Percentiles rank a stretch among this genome's conserved stretches.
These are phyloP conservation scores for Candida montana DNA, from an alignment of 805 yeast genomes.

Conservation along the genomic window DNA sequence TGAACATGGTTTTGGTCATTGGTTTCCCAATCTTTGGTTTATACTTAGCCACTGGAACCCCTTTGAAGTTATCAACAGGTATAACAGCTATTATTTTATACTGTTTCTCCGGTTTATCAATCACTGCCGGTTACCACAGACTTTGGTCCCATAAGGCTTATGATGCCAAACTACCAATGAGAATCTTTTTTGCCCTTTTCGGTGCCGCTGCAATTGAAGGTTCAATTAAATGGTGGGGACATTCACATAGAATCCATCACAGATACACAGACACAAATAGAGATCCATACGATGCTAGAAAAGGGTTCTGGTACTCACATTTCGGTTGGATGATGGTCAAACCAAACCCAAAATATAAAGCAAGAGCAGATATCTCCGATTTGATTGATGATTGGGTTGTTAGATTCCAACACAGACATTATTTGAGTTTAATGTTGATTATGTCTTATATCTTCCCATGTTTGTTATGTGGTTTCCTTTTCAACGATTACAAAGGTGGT, in stretches of 20 bases:
- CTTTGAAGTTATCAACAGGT: conserved; percentile 34
- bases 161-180: conserved; percentile 54
- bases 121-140: conserved; percentile 83
- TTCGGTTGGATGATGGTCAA: conserved; percentile 81
- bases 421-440: conserved; percentile 53
- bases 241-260: conserved; percentile 80
- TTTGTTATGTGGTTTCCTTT: conserved; percentile 46
- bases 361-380: conserved; percentile 56
- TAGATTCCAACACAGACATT: conserved; percentile 77
- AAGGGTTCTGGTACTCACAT: conserved; percentile 80
- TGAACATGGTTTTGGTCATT: conserved; percentile 61
- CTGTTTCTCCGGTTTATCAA: conserved; percentile 60
- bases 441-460: conserved; percentile 62
- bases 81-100: conserved; percentile 42
- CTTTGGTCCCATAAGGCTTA: conserved; percentile 74
- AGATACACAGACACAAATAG: conserved; percentile 78
- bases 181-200: conserved; percentile 63
- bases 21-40: conserved; percentile 55
- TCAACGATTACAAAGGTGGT: conserved; percentile 66
- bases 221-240: conserved; percentile 87
- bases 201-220: conserved; percentile 85
- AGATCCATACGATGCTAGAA: conserved; percentile 84
- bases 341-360: conserved; percentile 78
- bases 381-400: conserved; percentile 76
- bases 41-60: conserved; percentile 36